Conservation (phyloP, 1,284 basidiomycete species). For the Tranzscheliella williamsii region DNA sequence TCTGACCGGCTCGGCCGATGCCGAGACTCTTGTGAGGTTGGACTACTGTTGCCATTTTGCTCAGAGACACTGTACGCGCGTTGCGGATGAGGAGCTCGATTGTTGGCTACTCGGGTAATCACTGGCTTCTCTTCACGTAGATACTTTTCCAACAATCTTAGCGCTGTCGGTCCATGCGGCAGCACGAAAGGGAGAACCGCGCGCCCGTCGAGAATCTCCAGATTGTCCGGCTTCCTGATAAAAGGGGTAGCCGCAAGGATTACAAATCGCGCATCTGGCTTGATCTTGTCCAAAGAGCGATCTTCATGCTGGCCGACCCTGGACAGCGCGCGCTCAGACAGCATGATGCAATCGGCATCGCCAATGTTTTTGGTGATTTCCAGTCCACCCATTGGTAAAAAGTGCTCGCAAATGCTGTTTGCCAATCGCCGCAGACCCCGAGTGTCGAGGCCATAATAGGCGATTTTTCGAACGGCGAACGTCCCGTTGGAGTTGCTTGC, state of each 20-base stretch:
- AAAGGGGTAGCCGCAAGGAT: conserved; percentile 12
- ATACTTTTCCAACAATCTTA: conserved; percentile 34
- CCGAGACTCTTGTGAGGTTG: no score
- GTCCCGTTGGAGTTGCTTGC: neutral
- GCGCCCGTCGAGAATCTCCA: conserved; percentile 19
- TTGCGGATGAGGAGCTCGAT: no score
- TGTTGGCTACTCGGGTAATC: conserved; percentile 14
- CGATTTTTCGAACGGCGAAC: conserved; percentile 18
- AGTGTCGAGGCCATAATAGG: conserved; percentile 19
- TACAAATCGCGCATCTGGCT: conserved; percentile 20
- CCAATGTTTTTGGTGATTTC: conserved; percentile 14
- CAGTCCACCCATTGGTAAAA: conserved; percentile 12
- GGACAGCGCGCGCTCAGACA: conserved; percentile 9
- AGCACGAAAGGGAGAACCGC: conserved; percentile 24
- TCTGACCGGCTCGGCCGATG: no score
- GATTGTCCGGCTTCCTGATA: conserved; percentile 1
- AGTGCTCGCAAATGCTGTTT: conserved; percentile 22
- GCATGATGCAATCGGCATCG: conserved; percentile 30
- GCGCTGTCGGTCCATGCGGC: conserved; percentile 40
- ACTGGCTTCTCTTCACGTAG: conserved; percentile 28
- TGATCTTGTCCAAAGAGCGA: conserved; percentile 5
- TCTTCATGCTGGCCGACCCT: conserved; percentile 10
- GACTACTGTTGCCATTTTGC: no score
- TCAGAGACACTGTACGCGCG: no score
- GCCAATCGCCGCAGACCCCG: conserved; percentile 25